Evolutionary conservation across 257 asterid species (phyloP), one percentile per base, ranked within the genome.

Genomic region (Coffea canephora): DNA sequence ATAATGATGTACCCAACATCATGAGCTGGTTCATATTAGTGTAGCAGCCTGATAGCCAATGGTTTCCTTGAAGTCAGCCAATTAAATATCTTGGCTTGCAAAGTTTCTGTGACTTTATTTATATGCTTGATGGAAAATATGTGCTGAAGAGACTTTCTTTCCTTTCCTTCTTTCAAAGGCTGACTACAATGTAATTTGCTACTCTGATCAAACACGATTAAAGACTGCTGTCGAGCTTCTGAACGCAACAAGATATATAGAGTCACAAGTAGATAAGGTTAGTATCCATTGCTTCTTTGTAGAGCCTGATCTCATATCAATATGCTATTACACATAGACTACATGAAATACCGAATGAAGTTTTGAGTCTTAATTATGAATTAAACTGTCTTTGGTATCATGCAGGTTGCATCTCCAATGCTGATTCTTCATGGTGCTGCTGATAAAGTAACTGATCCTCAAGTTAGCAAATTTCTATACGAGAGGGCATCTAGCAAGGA

Each of bases 361-460:
- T 41, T 70, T 78, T 31, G 3, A 18, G 15, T 3, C n/a, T 54
- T 3, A 61, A 52, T 49, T 72, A 36, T n/a, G 19, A 21, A 73
- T 75, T 74, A 21, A 48, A 57, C 65, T 31, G 12, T 36, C 46
- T 68, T 52, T 5, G 54, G 61, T 49, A n/a, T 71, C 13, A 78
- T 15, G 36, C 85, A 95, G 98, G 92, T 95, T 19, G 80, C 87
- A 25, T 86, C 97, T 71, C 98, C 99, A 1, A 87, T 95, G 88
- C 96, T 95, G 27, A 83, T 95, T 70, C 93, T 95, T 83, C 99
- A 95, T 49, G 99, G 99, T 67, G 98, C 96, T 52, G 89, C 93
- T 9, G 99, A 95, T 85, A 95, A 79, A 83, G 99, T 95, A 87
- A 95, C 99, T 0, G 98, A 95, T 88, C 99, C 99, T 5, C 90